phyloP scores from a whole-genome alignment of 2,329 filamentous ascomycete species.

The Alternaria incomplexa region DNA sequence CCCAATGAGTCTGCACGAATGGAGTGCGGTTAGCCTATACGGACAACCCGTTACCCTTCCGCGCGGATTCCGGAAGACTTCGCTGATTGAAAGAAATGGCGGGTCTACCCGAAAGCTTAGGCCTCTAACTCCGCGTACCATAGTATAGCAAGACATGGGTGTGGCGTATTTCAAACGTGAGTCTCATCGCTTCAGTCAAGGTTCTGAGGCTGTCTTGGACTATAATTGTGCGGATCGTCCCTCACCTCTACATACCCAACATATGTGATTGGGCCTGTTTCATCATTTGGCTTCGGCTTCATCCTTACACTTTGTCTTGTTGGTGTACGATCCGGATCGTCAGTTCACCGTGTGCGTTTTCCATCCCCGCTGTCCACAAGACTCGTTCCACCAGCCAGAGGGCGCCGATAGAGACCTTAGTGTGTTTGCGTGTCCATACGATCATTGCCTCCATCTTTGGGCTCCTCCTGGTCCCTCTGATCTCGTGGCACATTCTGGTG shows the following conservation, averaged over 20 bases:
- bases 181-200: constrained; percentile 8
- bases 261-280: constrained; percentile 9
- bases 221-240: constrained; percentile 15
- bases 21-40: constrained; percentile 1
- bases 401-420: constrained; percentile 25
- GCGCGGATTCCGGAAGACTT: constrained; percentile 22
- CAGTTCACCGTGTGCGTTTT: constrained; percentile 20
- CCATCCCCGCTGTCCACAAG: constrained; percentile 7
- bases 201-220: constrained; percentile 17
- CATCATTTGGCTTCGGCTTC: constrained; percentile 25
- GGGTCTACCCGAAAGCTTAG: constrained; percentile 23
- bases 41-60: constrained; percentile 17
- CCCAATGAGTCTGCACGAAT: constrained; percentile 2
- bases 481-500: constrained; percentile 37
- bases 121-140: constrained; percentile 12
- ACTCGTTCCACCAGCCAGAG: constrained; percentile 29
- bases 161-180: constrained; percentile 22
- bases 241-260: constrained; percentile 1
- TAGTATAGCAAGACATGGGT: constrained; percentile 17
- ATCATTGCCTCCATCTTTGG: constrained; percentile 20
- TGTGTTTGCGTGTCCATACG: constrained; percentile 42
- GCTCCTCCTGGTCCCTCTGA: constrained; percentile 17
- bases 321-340: constrained; percentile 10
- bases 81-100: constrained; percentile 9
- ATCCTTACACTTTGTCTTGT: constrained; percentile 21